phyloP scores from a whole-genome alignment of 1,284 basidiomycete genomes.

The Golubevia pallescens region DNA sequence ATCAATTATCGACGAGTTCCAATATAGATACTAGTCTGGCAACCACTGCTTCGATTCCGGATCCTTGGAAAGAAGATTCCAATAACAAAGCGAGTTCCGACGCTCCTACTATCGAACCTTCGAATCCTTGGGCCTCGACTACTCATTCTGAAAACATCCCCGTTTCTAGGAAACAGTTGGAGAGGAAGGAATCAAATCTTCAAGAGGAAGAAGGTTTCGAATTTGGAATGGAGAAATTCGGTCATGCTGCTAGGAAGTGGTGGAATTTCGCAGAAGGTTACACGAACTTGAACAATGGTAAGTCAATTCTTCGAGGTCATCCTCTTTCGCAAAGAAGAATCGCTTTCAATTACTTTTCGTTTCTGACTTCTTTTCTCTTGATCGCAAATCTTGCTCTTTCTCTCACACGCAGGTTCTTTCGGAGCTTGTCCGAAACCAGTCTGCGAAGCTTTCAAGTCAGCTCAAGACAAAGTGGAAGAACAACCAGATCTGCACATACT shows the following conservation, averaged over 20 bases:
- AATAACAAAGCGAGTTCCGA: no score
- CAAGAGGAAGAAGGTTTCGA: no score
- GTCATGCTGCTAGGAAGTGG: slow-evolving; percentile 70
- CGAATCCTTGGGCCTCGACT: no score
- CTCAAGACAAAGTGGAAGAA: slow-evolving; percentile 69
- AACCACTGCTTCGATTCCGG: no score
- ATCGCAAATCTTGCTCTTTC: not conserved
- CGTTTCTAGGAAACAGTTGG: no score
- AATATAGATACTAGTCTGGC: no score
- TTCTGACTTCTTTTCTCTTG: no score
- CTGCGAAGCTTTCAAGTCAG: slow-evolving; percentile 67
- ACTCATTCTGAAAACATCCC: no score
- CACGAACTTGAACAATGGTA: slow-evolving; percentile 74
- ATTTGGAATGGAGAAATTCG: slow-evolving; percentile 66
- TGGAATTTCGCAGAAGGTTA: slow-evolving; percentile 72
- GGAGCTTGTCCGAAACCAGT: slow-evolving; percentile 75
- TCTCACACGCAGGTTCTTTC: slow-evolving; percentile 70
- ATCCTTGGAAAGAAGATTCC: no score
- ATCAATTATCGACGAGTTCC: no score
- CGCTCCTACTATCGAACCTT: no score
- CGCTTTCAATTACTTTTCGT: not conserved
- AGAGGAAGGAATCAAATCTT: no score
- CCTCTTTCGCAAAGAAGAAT: not conserved
- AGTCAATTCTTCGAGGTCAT: slow-evolving; percentile 18
- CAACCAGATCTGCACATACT: slow-evolving; percentile 71